Percentiles rank a stretch among this genome's conserved stretches.
These are phyloP conservation scores for Neurospora sp. DNA, from an alignment of 495 filamentous ascomycete species.

Conservation along the genomic window DNA sequence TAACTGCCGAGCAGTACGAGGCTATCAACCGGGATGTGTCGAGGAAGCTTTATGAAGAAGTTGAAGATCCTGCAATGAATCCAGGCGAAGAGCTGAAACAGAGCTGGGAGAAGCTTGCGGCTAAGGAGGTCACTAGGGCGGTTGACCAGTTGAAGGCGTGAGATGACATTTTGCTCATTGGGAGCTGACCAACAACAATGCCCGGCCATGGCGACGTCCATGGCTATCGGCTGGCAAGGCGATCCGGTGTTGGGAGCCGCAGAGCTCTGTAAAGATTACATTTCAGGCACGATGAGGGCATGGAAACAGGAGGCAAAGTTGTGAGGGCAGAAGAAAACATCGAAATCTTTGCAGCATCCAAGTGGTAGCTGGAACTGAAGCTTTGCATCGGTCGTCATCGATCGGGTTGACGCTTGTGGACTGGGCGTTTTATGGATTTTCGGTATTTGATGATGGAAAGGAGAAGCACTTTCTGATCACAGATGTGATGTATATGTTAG, in stretches of 20 bases:
- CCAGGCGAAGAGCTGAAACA: conserved; percentile 45
- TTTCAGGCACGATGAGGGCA: background rate
- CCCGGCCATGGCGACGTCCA: background rate
- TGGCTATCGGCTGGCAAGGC: background rate
- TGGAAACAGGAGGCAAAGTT: background rate
- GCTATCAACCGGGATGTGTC: conserved; percentile 79
- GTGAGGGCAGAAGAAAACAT: background rate
- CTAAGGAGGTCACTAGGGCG: conserved; percentile 63
- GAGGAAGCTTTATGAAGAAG: conserved; percentile 72
- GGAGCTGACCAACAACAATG: background rate
- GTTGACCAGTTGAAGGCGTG: conserved; percentile 36
- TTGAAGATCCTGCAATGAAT: conserved; percentile 45
- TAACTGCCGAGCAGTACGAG: conserved; percentile 77
- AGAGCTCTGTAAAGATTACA: background rate
- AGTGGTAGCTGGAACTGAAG: background rate
- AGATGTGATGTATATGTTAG: background rate
- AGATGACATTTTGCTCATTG: conserved; percentile 1
- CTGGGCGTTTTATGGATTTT: background rate
- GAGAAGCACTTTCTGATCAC: background rate
- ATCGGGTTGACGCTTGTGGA: background rate
- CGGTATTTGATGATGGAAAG: background rate
- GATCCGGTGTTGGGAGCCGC: background rate
- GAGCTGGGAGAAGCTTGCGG: conserved; percentile 59
- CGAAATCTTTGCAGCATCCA: background rate
- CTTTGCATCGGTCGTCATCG: background rate